These are phyloP conservation scores for Ettlia oleoabundans DNA, from an alignment of 139 green algal genomes.

Conservation along the genomic window DNA sequence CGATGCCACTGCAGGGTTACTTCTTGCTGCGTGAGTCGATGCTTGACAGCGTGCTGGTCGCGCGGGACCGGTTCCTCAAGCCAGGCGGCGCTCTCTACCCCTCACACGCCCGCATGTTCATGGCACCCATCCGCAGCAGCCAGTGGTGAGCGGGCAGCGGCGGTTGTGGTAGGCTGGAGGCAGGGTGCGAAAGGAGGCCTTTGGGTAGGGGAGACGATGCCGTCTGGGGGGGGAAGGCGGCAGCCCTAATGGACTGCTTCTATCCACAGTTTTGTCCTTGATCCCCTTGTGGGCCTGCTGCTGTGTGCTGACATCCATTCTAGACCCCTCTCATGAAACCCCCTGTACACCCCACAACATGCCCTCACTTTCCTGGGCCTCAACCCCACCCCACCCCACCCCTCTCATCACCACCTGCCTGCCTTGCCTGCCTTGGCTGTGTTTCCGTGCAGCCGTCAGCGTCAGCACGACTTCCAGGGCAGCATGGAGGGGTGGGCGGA, in stretches of 20 bases:
- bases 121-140: constrained; percentile 82
- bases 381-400: too few relatives aligned
- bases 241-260: too few relatives aligned
- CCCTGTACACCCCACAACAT: too few relatives aligned
- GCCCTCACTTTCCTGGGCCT: too few relatives aligned
- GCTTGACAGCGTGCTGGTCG: constrained; percentile 94
- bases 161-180: background rate
- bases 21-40: constrained; percentile 96
- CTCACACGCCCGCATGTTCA: constrained; percentile 88
- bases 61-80: constrained; percentile 92
- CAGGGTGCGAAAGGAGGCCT: background rate
- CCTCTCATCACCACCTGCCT: background rate
- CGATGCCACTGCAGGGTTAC: constrained; percentile 81
- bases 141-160: background rate
- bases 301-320: too few relatives aligned
- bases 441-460: too few relatives aligned
- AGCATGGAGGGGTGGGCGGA: constrained; percentile 86
- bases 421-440: too few relatives aligned
- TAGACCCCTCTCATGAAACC: too few relatives aligned
- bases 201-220: too few relatives aligned
- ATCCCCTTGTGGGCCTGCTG: too few relatives aligned
- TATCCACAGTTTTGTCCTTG: too few relatives aligned
- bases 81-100: constrained; percentile 93
- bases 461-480: constrained; percentile 24
- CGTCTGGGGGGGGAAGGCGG: too few relatives aligned